Evolutionary conservation across 2,329 filamentous ascomycete species (phyloP), one percentile per base, ranked within the genome.

Genomic region (Aureobasidium sp.): DNA sequence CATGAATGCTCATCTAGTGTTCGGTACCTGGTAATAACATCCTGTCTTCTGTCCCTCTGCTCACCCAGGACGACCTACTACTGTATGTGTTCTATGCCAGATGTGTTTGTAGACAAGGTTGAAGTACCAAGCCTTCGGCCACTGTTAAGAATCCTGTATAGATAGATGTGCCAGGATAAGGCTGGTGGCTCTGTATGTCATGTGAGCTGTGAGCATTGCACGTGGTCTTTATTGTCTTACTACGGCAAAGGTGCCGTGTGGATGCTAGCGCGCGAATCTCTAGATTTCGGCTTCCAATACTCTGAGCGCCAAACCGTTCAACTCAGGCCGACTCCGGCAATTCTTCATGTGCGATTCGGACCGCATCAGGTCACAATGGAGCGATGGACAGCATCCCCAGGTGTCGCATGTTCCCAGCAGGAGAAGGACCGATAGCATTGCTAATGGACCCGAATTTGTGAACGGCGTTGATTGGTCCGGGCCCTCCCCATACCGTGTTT

Each of bases 171-270:
- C 12, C 42, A 46, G 42, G 12, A 13, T 4, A 27, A 23, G 4
- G 9, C 20, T 15, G 10, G 34, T 39, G 50, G 34, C 32, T 27
- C 34, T n/a, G 20, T 17, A 34, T 27, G 13, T 42, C 20, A 20
- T 20, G 20, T 9, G 62, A 65, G 27, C 65, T 47, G 23, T 64
- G 61, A 59, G 64, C 20, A 39, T 41, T 37, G 20, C 55, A 58
- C 55, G 55, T 58, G 42, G 15, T 10, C 27, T 10, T 20, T 3
- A 37, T 9, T 48, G 55, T 58, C 55, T 47, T 42, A 58, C 42
- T 15, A 34, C 20, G 42, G 32, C 32, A 27, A 32, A 26, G 65
- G 42, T 55, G 63, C 58, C 44, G 59, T 23, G 26, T 63, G 36
- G n/a, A 63, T n/a, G 15, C 62, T 29, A 46, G 60, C 29, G 62